Evolutionary conservation across 2,329 filamentous ascomycete genomes (phyloP).

Genomic region (Aspergillus sp.): DNA sequence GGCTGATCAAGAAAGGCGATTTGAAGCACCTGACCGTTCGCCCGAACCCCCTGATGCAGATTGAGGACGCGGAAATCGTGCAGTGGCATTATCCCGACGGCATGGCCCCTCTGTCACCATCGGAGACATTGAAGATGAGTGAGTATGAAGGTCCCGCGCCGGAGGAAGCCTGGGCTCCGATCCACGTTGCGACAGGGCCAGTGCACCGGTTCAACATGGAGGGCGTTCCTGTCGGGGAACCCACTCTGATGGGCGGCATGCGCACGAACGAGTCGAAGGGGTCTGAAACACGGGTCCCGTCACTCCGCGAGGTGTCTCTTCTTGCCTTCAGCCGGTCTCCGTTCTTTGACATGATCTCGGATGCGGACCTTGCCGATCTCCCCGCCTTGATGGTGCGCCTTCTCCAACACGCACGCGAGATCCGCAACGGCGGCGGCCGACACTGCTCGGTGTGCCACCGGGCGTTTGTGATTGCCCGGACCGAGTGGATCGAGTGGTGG

Average conservation of each 20-base stretch:
- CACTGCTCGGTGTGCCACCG: slow-evolving; percentile 41
- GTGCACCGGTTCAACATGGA: slow-evolving; percentile 35
- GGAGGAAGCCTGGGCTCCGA: slow-evolving; percentile 33
- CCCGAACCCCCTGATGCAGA: slow-evolving; percentile 40
- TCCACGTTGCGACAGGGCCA: slow-evolving; percentile 37
- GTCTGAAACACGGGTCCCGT: slow-evolving; percentile 29
- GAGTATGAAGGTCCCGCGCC: slow-evolving; percentile 26
- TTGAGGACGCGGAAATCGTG: slow-evolving; percentile 29
- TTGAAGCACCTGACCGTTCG: slow-evolving; percentile 38
- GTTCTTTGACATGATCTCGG: slow-evolving; percentile 35
- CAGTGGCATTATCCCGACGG: slow-evolving; percentile 29
- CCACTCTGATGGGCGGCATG: slow-evolving; percentile 4
- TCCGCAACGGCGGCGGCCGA: slow-evolving; percentile 37
- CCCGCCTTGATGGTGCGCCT: slow-evolving; percentile 35
- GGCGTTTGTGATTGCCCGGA: slow-evolving; percentile 41
- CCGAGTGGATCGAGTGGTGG: slow-evolving; percentile 48
- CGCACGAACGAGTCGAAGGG: slow-evolving; percentile 2
- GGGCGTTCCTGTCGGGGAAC: slow-evolving; percentile 22
- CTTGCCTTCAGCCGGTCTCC: slow-evolving; percentile 37
- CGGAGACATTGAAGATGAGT: slow-evolving; percentile 13
- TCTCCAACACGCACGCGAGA: slow-evolving; percentile 33
- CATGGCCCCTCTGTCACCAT: slow-evolving; percentile 5
- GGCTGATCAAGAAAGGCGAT: slow-evolving; percentile 37
- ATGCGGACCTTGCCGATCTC: slow-evolving; percentile 33
- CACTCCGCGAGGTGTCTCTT: slow-evolving; percentile 44